Percentiles rank a stretch among this genome's conserved stretches.
Evolutionary conservation across 179 eudicot species (phyloP).

Genomic region (Sideroxylon spinosum): DNA sequence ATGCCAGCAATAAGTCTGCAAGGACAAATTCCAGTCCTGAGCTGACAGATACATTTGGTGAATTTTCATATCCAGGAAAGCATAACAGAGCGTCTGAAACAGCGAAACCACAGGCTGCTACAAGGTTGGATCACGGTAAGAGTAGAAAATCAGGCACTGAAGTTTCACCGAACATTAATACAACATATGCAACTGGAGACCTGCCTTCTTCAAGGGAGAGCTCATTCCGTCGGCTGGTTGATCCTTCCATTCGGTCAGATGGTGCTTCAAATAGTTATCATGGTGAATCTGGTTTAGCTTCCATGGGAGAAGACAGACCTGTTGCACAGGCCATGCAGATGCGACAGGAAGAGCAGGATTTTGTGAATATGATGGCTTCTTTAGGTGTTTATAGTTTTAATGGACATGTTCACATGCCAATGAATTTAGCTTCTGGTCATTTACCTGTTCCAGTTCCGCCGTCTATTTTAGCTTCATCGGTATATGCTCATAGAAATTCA

Average conservation of each 20-base stretch:
- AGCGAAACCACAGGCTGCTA: conserved; percentile 20
- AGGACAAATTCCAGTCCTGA: conserved; percentile 55
- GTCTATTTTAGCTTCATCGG: conserved; percentile 25
- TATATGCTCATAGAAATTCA: conserved; percentile 30
- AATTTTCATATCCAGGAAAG: conserved; percentile 24
- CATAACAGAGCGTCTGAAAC: conserved; percentile 25
- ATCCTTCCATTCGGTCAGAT: not conserved
- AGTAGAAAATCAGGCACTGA: conserved; percentile 26
- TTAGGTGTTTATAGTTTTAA: conserved; percentile 10
- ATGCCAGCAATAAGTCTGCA: conserved; percentile 34
- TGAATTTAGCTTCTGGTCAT: conserved; percentile 33
- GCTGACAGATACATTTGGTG: conserved; percentile 28
- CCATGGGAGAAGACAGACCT: conserved; percentile 21
- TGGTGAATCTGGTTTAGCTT: conserved; percentile 13
- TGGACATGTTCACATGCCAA: conserved; percentile 25
- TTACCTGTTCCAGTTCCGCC: conserved; percentile 33
- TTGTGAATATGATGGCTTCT: conserved; percentile 29
- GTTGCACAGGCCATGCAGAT: conserved; percentile 23
- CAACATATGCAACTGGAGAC: conserved; percentile 20
- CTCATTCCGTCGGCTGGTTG: conserved; percentile 20
- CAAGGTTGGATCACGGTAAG: conserved; percentile 21
- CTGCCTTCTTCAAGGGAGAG: conserved; percentile 19
- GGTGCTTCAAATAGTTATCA: conserved; percentile 17
- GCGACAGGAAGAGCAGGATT: conserved; percentile 35
- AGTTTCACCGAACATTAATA: conserved; percentile 17